Conservation (phyloP, 257 asterid species). For the Striga asiatica region DNA sequence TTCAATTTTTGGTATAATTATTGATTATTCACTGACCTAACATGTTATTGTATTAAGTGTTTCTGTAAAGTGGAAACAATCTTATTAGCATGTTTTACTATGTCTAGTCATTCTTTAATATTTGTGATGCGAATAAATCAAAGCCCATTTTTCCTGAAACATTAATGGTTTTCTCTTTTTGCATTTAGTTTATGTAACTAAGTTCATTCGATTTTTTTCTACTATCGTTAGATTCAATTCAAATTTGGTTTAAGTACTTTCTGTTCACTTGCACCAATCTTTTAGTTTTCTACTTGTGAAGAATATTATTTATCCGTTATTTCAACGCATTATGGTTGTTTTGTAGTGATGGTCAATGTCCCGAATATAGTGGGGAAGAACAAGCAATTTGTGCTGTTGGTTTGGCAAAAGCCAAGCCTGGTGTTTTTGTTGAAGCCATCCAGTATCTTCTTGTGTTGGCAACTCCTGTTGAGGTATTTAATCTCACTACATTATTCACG, state of each 20-base stretch:
- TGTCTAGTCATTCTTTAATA: neutral
- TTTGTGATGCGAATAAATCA: neutral
- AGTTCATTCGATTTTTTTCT: neutral
- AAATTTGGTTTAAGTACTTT: neutral
- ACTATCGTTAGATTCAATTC: neutral
- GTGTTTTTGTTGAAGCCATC: no score
- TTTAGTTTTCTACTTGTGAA: conserved; percentile 6
- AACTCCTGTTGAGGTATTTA: no score
- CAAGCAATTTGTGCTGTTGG: conserved; percentile 97
- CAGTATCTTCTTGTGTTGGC: no score
- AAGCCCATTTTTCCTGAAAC: no score
- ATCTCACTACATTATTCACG: neutral
- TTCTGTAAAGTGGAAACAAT: neutral
- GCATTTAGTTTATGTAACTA: no score
- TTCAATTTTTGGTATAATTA: neutral
- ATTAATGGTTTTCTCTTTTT: no score
- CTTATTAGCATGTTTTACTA: neutral
- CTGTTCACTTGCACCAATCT: neutral
- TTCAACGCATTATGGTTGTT: conserved; percentile 14
- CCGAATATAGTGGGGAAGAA: conserved; percentile 83
- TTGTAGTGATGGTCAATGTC: conserved; percentile 87
- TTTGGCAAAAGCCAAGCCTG: conserved; percentile 37
- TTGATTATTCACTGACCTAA: neutral
- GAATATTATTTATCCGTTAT: neutral
- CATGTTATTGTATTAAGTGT: neutral